phyloP scores from a whole-genome alignment of 176 grass and related monocot genomes.

The Musa schizocarpa region DNA sequence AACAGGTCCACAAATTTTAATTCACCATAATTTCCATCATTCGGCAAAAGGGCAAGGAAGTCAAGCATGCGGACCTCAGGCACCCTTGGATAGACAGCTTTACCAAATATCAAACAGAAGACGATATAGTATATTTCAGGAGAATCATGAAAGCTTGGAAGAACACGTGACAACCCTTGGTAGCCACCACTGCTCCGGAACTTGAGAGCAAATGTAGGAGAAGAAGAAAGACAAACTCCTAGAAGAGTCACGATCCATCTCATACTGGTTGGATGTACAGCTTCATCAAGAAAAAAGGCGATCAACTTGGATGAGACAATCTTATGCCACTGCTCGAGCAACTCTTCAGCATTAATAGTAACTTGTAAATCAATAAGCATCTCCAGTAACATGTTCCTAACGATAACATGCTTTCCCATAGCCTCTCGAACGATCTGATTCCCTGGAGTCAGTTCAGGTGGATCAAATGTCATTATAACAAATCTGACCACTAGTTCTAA shows the following conservation, averaged over 20 bases:
- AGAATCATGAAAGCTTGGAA: slow-evolving; percentile 90
- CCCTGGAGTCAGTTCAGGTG: slow-evolving; percentile 52
- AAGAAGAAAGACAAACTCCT: slow-evolving; percentile 91
- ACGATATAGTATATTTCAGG: slow-evolving; percentile 99
- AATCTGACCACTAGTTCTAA: slow-evolving; percentile 96
- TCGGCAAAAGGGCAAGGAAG: slow-evolving; percentile 92
- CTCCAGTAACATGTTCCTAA: slow-evolving; percentile 95
- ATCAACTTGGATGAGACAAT: slow-evolving; percentile 93
- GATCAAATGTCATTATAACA: slow-evolving; percentile 99
- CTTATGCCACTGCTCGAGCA: slow-evolving; percentile 99
- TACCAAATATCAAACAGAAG: slow-evolving; percentile 95
- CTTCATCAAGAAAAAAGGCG: slow-evolving; percentile 94
- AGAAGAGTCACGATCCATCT: slow-evolving; percentile 97
- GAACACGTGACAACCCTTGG: slow-evolving; percentile 71
- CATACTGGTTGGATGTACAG: slow-evolving; percentile 96
- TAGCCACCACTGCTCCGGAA: slow-evolving; percentile 76
- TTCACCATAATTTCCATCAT: slow-evolving; percentile 90
- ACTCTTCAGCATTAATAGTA: slow-evolving; percentile 73
- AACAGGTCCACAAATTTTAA: slow-evolving; percentile 94
- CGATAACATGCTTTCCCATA: slow-evolving; percentile 98
- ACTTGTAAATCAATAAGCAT: slow-evolving; percentile 99
- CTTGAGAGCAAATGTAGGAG: slow-evolving; percentile 67
- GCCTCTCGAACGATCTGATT: slow-evolving; percentile 63
- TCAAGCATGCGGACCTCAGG: slow-evolving; percentile 99
- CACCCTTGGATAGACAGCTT: slow-evolving; percentile 85